These are phyloP conservation scores for Amphibolis antarctica DNA, from an alignment of 106 monocot species.

Conservation along the genomic window DNA sequence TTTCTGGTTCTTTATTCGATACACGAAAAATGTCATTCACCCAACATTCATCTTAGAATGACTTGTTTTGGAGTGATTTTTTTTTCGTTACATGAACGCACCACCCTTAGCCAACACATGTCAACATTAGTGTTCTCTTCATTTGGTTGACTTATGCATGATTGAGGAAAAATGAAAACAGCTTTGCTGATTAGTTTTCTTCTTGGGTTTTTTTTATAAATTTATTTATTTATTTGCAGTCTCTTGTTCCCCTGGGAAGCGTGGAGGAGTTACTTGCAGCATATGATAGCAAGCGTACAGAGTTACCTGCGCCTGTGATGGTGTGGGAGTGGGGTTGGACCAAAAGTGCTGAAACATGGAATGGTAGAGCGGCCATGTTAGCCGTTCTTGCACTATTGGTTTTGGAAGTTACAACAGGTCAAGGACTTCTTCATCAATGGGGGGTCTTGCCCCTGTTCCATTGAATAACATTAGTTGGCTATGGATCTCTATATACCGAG, in stretches of 20 bases:
- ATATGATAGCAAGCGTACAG: conserved; percentile 67
- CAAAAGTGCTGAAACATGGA: conserved; percentile 96
- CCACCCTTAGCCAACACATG: background rate
- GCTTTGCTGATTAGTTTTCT: too few relatives aligned
- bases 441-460: conserved; percentile 36
- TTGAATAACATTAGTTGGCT: background rate
- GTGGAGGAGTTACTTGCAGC: conserved; percentile 92
- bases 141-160: background rate
- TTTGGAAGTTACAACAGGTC: conserved; percentile 78
- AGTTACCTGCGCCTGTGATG: conserved; percentile 76
- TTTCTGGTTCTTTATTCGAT: too few relatives aligned
- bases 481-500: too few relatives aligned
- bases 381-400: conserved; percentile 68
- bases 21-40: too few relatives aligned
- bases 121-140: background rate
- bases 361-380: conserved; percentile 91
- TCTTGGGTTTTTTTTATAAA: background rate
- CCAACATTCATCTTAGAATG: too few relatives aligned
- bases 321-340: conserved; percentile 99
- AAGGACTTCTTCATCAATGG: conserved; percentile 94
- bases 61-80: too few relatives aligned
- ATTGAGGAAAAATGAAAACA: background rate
- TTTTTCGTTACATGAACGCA: too few relatives aligned
- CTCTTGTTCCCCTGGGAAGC: conserved; percentile 88
- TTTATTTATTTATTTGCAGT: conserved; percentile 28